Conservation (phyloP, 148 eudicot genomes). For the Nepenthes gracilis region DNA sequence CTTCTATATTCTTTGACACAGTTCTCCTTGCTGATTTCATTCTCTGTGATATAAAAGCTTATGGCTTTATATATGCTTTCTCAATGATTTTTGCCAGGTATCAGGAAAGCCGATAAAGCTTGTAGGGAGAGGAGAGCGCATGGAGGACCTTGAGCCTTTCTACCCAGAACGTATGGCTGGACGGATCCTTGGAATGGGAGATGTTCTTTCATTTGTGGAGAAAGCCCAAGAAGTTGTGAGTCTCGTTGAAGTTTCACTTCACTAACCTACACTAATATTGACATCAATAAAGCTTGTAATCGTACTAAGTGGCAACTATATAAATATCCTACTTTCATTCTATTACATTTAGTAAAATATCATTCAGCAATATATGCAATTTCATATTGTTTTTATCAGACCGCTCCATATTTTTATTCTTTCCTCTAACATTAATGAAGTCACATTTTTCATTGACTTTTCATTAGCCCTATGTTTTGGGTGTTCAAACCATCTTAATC, state of each 20-base stretch:
- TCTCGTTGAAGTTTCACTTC: conserved; percentile 5
- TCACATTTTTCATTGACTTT: no score
- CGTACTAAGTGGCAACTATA: no score
- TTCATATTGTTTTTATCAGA: no score
- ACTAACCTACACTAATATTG: not conserved
- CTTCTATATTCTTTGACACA: no score
- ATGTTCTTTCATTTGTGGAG: conserved; percentile 95
- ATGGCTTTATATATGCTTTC: not conserved
- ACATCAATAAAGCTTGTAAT: no score
- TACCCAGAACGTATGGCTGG: conserved; percentile 99
- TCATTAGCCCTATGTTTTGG: no score
- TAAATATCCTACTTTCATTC: no score
- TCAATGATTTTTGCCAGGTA: conserved; percentile 34
- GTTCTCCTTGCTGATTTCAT: not conserved
- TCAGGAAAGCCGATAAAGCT: conserved; percentile 99
- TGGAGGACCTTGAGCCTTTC: conserved; percentile 99
- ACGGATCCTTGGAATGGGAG: conserved; percentile 96
- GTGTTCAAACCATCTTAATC: no score
- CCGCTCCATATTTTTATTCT: no score
- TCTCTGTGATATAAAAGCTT: not conserved
- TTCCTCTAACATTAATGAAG: no score
- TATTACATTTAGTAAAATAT: no score
- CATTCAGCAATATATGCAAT: no score
- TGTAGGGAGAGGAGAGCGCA: conserved; percentile 94
- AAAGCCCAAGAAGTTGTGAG: conserved; percentile 98